These are phyloP conservation scores for Pythium folliculosum DNA, from an alignment of 352 stramenopile species.

Conservation along the genomic window DNA sequence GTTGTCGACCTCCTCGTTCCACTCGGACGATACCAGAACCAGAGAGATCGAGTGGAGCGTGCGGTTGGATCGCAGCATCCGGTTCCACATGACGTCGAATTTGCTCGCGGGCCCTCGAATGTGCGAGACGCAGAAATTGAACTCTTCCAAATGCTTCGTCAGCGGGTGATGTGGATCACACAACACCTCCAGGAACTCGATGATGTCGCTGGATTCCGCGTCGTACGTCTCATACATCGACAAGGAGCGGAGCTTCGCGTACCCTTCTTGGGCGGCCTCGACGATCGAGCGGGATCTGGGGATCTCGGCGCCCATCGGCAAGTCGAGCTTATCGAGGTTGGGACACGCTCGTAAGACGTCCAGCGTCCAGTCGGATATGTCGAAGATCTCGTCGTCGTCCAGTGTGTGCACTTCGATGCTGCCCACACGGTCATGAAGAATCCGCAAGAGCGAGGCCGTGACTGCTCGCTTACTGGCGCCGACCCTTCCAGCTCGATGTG, in stretches of 20 bases:
- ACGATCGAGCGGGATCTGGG: background rate
- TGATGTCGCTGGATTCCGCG: background rate
- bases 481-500: background rate
- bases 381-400: background rate
- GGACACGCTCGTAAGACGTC: background rate
- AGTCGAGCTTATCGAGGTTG: background rate
- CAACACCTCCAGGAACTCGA: background rate
- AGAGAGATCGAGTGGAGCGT: background rate
- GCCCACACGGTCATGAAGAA: background rate
- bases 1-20: background rate
- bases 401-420: background rate
- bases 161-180: background rate
- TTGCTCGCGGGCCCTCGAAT: too few species aligned
- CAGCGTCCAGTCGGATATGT: background rate
- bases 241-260: background rate
- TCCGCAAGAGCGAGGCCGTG: background rate
- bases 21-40: background rate
- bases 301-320: background rate
- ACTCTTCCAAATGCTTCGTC: background rate
- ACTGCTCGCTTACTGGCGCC: background rate
- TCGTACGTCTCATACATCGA: background rate
- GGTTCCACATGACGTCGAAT: background rate
- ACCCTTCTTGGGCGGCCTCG: background rate
- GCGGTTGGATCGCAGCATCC: background rate
- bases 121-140: background rate